Evolutionary conservation across 139 green algal genomes (phyloP).

Genomic region (Chlamydomonas applanata): DNA sequence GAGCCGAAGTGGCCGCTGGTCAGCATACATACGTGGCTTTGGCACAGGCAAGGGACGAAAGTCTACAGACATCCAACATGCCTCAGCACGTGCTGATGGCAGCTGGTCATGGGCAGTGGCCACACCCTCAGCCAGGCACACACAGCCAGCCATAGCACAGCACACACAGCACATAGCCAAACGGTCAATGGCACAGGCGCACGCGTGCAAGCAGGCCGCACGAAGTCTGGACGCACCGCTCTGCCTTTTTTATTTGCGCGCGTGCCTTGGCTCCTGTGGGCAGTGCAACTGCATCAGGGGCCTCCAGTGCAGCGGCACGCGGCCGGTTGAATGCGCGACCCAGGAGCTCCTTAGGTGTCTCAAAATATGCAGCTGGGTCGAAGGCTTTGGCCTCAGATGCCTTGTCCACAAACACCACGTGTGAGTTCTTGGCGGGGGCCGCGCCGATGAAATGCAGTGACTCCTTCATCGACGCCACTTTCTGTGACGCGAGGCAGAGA

Average conservation of each 20-base stretch:
- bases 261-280: not conserved
- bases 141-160: too few species aligned
- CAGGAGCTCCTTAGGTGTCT: slow-evolving; percentile 77
- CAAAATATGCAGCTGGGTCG: slow-evolving; percentile 68
- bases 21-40: too few species aligned
- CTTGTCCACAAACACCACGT: slow-evolving; percentile 49
- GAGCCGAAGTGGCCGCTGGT: too few species aligned
- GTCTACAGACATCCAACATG: too few species aligned
- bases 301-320: slow-evolving; percentile 16
- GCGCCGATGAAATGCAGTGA: slow-evolving; percentile 85
- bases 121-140: too few species aligned
- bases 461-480: slow-evolving; percentile 70
- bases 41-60: too few species aligned
- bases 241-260: slow-evolving; percentile 4
- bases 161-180: too few species aligned
- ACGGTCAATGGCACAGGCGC: too few species aligned
- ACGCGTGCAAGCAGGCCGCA: too few species aligned
- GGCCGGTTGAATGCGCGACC: slow-evolving; percentile 79
- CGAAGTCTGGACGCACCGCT: slow-evolving; percentile 34
- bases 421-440: slow-evolving; percentile 14
- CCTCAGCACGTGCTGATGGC: too few species aligned
- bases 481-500: slow-evolving; percentile 44
- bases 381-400: slow-evolving; percentile 62
- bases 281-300: not conserved
- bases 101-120: too few species aligned